Percentiles rank a stretch among this genome's conserved stretches.
Evolutionary conservation across 495 filamentous ascomycete genomes (phyloP).

Genomic region (Ramalina intermedia): DNA sequence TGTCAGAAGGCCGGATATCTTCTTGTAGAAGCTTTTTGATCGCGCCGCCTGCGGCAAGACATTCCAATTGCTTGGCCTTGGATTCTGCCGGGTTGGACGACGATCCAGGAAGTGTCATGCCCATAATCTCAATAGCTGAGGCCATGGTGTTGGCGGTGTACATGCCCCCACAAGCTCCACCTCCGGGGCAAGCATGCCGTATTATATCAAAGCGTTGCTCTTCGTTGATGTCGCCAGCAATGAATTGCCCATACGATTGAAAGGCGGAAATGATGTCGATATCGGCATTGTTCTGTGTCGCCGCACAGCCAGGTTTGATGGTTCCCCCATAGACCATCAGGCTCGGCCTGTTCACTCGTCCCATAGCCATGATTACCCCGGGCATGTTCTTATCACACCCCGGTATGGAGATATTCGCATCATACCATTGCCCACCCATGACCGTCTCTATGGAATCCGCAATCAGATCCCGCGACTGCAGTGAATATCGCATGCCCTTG

Average conservation of each 20-base stretch:
- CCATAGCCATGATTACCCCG: constrained; percentile 96
- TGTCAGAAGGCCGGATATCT: constrained; percentile 79
- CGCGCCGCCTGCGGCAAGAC: constrained; percentile 66
- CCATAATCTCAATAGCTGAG: constrained; percentile 88
- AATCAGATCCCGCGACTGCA: constrained; percentile 91
- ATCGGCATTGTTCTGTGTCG: constrained; percentile 53
- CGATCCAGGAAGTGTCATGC: constrained; percentile 87
- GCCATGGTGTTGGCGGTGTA: constrained; percentile 99
- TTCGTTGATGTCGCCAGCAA: constrained; percentile 82
- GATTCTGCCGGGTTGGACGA: constrained; percentile 87
- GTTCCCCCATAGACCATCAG: constrained; percentile 96
- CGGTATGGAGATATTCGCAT: constrained; percentile 95
- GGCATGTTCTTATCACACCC: constrained; percentile 99
- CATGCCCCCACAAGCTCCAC: constrained; percentile 95
- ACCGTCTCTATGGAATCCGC: constrained; percentile 97
- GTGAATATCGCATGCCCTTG: constrained; percentile 79
- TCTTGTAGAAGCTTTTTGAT: constrained; percentile 76
- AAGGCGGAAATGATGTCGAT: constrained; percentile 96
- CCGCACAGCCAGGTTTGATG: constrained; percentile 78
- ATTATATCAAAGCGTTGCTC: constrained; percentile 88
- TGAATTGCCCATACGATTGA: constrained; percentile 93
- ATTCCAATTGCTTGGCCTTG: constrained; percentile 72
- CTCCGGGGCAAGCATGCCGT: constrained; percentile 81
- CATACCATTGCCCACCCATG: constrained; percentile 98
- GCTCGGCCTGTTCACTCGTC: constrained; percentile 78